These are phyloP conservation scores for Lasiosphaeria hispida DNA, from an alignment of 495 filamentous ascomycete genomes.

Conservation along the genomic window DNA sequence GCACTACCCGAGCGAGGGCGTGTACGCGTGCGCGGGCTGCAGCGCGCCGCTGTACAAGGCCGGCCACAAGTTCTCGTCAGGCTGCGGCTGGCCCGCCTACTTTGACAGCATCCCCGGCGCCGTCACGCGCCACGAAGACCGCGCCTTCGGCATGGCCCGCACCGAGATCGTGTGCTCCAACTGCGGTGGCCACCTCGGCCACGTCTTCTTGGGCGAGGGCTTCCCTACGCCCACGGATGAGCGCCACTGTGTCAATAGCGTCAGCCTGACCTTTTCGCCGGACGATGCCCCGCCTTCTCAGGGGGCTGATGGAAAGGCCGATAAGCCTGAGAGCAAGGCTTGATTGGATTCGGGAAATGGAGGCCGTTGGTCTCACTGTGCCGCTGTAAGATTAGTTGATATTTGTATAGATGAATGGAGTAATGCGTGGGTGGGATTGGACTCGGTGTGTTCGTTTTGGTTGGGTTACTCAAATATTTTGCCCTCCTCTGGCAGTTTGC, in stretches of 20 bases:
- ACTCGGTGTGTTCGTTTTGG: too few relatives aligned
- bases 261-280: conserved; percentile 77
- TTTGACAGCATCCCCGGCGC: conserved; percentile 91
- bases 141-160: conserved; percentile 73
- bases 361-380: too few relatives aligned
- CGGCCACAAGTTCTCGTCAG: conserved; percentile 88
- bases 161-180: conserved; percentile 92
- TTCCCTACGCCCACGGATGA: conserved; percentile 89
- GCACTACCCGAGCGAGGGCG: conserved; percentile 69
- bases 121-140: conserved; percentile 75
- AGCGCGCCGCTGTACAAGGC: conserved; percentile 85
- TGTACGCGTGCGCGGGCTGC: conserved; percentile 86
- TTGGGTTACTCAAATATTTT: too few relatives aligned
- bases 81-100: conserved; percentile 97
- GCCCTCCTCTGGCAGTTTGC: too few relatives aligned
- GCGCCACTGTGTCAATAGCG: conserved; percentile 93
- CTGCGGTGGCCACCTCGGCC: conserved; percentile 93
- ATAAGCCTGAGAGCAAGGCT: conserved; percentile 29
- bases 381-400: too few relatives aligned
- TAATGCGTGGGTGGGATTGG: neutral
- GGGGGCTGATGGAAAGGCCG: conserved; percentile 32
- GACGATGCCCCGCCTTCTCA: conserved; percentile 54
- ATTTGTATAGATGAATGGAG: neutral
- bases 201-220: conserved; percentile 97
- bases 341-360: neutral